These are phyloP conservation scores for Chalaropsis ovoidea DNA, from an alignment of 2,329 filamentous ascomycete genomes.

Conservation along the genomic window DNA sequence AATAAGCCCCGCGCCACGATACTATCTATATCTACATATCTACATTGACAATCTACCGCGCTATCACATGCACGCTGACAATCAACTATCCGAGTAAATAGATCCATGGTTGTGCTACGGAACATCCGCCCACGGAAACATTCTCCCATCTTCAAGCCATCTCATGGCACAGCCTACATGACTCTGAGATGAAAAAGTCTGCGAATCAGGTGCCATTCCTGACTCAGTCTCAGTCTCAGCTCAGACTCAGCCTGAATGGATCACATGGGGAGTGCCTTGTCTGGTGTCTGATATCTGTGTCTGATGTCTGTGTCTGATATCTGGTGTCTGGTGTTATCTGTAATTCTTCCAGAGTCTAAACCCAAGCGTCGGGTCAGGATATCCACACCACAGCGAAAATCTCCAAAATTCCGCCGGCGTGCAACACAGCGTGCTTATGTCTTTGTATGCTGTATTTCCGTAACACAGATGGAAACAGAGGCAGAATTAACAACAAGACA, in stretches of 20 bases:
- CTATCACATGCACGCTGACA: slow-evolving; percentile 1
- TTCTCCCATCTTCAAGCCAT: too few relatives aligned
- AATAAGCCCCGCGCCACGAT: background rate
- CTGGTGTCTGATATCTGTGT: too few relatives aligned
- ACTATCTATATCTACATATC: background rate
- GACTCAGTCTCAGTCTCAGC: background rate
- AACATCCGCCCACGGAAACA: too few relatives aligned
- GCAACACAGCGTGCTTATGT: background rate
- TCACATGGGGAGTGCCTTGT: background rate
- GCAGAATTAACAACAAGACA: background rate
- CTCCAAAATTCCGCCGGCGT: background rate
- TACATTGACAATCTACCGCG: background rate
- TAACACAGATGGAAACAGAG: background rate
- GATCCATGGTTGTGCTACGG: too few relatives aligned
- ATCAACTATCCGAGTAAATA: background rate
- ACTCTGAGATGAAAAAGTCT: background rate
- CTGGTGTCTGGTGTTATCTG: too few relatives aligned
- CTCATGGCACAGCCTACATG: too few relatives aligned
- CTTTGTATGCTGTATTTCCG: background rate
- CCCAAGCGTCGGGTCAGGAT: too few relatives aligned
- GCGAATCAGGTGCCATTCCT: background rate
- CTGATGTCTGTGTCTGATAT: too few relatives aligned
- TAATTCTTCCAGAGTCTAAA: too few relatives aligned
- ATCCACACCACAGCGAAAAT: too few relatives aligned
- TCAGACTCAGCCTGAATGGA: background rate